Conservation (phyloP, 148 eudicot genomes). For the Silene conica region DNA sequence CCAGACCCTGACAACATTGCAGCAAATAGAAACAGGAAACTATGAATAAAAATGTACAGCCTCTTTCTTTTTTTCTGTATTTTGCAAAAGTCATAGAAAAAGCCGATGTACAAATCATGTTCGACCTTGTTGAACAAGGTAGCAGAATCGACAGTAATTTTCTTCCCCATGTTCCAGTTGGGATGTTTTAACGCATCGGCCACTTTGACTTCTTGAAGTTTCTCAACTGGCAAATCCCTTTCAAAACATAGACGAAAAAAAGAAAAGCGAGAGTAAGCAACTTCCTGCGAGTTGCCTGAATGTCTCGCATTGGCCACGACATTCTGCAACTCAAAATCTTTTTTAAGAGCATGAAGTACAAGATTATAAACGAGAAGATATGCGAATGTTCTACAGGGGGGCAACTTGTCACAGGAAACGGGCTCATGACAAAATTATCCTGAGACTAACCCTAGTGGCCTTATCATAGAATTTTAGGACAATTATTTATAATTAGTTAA, state of each 20-base stretch:
- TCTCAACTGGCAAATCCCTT: slow-evolving; percentile 98
- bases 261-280: not conserved
- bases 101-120: not conserved
- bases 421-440: too few species aligned
- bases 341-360: not conserved
- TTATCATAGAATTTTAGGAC: too few species aligned
- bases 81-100: not conserved
- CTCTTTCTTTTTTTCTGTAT: not conserved
- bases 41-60: not conserved
- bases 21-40: not conserved
- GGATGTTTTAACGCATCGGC: slow-evolving; percentile 99
- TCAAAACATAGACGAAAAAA: slow-evolving; percentile 12
- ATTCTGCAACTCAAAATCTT: not conserved
- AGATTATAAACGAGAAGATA: too few species aligned
- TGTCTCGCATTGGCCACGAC: not conserved
- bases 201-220: slow-evolving; percentile 83
- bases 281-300: not conserved
- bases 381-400: too few species aligned
- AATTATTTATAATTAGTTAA: too few species aligned
- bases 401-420: too few species aligned
- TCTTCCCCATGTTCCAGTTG: slow-evolving; percentile 97
- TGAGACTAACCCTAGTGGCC: too few species aligned
- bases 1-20: slow-evolving; percentile 64
- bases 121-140: slow-evolving; percentile 92
- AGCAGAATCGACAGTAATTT: slow-evolving; percentile 99